Percentiles rank a stretch among this genome's conserved stretches.
Evolutionary conservation across 352 stramenopile species (phyloP).

Genomic region (Discostella stelligera): DNA sequence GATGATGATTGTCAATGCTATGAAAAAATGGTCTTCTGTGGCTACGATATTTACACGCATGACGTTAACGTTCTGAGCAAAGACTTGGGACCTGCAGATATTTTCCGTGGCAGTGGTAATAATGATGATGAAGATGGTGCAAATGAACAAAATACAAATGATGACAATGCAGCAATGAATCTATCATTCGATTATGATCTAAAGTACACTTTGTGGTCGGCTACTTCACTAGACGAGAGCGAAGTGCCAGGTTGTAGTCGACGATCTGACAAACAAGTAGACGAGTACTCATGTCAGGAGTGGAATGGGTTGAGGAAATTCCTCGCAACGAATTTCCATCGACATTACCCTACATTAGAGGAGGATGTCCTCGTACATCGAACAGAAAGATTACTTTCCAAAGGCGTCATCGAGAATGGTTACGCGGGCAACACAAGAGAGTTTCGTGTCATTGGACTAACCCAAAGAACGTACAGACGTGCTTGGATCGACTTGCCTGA

Average conservation of each 20-base stretch:
- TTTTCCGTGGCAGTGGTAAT: background rate
- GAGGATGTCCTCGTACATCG: conserved; percentile 24
- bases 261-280: background rate
- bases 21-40: conserved; percentile 57
- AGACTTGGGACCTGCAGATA: conserved; percentile 9
- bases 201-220: conserved; percentile 48
- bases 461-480: conserved; percentile 46
- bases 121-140: background rate
- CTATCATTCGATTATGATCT: conserved; percentile 10
- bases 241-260: background rate
- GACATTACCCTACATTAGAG: conserved; percentile 30
- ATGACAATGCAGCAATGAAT: conserved; percentile 2
- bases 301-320: conserved; percentile 20
- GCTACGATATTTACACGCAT: conserved; percentile 41
- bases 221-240: background rate
- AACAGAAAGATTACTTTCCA: conserved; percentile 23
- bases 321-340: conserved; percentile 26
- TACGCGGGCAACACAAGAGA: conserved; percentile 47
- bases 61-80: conserved; percentile 18
- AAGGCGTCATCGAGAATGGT: conserved; percentile 20
- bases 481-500: conserved; percentile 45
- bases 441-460: conserved; percentile 44
- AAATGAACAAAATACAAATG: background rate
- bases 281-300: conserved; percentile 22
- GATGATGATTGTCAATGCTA: conserved; percentile 46